These are phyloP conservation scores for Zymoseptoria pseudotritici DNA, from an alignment of 2,329 filamentous ascomycete genomes.

Conservation along the genomic window DNA sequence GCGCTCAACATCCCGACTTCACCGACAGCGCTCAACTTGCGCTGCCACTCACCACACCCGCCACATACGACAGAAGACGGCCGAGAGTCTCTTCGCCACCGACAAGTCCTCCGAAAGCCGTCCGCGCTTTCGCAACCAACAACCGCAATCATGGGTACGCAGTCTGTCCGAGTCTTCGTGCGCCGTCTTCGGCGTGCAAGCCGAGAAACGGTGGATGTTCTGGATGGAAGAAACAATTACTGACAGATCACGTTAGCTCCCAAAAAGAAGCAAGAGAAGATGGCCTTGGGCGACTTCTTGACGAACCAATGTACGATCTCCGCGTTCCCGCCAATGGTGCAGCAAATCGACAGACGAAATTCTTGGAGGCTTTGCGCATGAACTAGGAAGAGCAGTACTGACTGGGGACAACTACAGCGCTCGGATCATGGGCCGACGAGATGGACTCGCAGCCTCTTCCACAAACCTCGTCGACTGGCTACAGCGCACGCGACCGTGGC, in stretches of 20 bases:
- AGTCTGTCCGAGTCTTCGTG: slow-evolving; percentile 5
- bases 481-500: slow-evolving; percentile 23
- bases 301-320: slow-evolving; percentile 65
- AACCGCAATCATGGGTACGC: slow-evolving; percentile 55
- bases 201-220: background rate
- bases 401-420: slow-evolving; percentile 42
- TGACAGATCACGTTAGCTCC: slow-evolving; percentile 39
- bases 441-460: slow-evolving; percentile 57
- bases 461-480: slow-evolving; percentile 20
- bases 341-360: background rate
- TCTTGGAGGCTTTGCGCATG: background rate
- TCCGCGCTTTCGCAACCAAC: slow-evolving; percentile 15
- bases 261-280: slow-evolving; percentile 88
- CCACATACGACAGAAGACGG: slow-evolving; percentile 5
- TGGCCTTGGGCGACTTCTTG: slow-evolving; percentile 96
- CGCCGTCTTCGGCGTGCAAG: background rate
- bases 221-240: background rate
- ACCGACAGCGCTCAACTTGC: slow-evolving; percentile 4
- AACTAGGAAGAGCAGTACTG: slow-evolving; percentile 5
- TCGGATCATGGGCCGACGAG: slow-evolving; percentile 97
- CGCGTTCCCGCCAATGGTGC: background rate
- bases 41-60: slow-evolving; percentile 1
- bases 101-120: slow-evolving; percentile 1
- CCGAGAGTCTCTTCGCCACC: background rate
- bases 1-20: background rate